Percentiles rank a stretch among this genome's conserved stretches.
These are phyloP conservation scores for Tetraselmis striata DNA, from an alignment of 139 green algal species.

Conservation along the genomic window DNA sequence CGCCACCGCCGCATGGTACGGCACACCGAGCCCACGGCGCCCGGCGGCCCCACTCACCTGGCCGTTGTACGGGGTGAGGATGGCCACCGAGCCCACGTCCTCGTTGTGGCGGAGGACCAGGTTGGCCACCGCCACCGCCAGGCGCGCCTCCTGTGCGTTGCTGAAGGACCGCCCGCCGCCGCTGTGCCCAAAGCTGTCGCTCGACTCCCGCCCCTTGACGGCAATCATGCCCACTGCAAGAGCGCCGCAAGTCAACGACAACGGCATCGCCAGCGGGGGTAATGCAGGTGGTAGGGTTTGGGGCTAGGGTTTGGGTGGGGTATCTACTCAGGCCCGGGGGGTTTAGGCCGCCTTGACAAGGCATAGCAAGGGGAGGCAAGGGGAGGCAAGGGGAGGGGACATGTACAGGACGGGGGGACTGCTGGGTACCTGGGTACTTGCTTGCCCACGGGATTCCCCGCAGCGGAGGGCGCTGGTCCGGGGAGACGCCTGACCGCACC, in stretches of 20 bases:
- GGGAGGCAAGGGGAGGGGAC: too few relatives aligned
- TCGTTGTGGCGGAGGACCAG: slow-evolving; percentile 1
- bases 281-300: too few relatives aligned
- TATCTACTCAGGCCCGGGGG: too few relatives aligned
- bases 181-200: too few relatives aligned
- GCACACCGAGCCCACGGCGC: too few relatives aligned
- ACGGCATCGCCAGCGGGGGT: slow-evolving; percentile 33
- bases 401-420: too few relatives aligned
- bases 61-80: slow-evolving; percentile 74
- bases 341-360: too few relatives aligned
- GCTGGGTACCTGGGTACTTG: not conserved
- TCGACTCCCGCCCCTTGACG: not conserved
- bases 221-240: not conserved
- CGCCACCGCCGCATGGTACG: too few relatives aligned
- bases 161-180: not conserved
- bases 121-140: not conserved
- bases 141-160: slow-evolving; percentile 11
- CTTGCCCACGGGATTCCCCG: slow-evolving; percentile 29
- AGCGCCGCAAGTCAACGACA: slow-evolving; percentile 5
- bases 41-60: slow-evolving; percentile 48
- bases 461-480: slow-evolving; percentile 22
- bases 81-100: slow-evolving; percentile 46
- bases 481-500: slow-evolving; percentile 28
- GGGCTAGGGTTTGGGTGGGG: too few relatives aligned
- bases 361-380: too few relatives aligned